Conservation (phyloP, 2,329 filamentous ascomycete species). For the Ascocoryne sarcoides region DNA sequence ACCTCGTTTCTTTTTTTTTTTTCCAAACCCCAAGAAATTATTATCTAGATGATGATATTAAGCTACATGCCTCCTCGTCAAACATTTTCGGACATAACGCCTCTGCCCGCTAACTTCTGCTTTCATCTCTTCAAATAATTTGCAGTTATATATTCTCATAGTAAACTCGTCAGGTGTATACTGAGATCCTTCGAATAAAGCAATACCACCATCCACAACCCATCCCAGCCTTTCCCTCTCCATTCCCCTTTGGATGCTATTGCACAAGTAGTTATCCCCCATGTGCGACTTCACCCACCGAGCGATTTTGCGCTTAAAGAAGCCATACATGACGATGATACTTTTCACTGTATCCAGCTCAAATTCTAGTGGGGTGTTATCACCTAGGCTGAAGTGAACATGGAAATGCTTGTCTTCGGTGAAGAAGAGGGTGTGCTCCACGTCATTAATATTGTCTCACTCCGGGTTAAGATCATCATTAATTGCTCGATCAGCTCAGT, state of each 20-base stretch:
- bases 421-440: constrained; percentile 2
- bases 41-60: too few species aligned
- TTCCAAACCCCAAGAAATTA: too few species aligned
- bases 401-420: constrained; percentile 1
- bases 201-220: background rate
- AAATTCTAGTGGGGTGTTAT: background rate
- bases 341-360: constrained; percentile 1
- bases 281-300: background rate
- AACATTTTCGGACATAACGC: too few species aligned
- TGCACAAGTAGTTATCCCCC: constrained; percentile 2
- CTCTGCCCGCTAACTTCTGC: too few species aligned
- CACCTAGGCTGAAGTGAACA: constrained; percentile 1
- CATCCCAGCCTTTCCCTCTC: background rate
- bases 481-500: too few species aligned
- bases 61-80: too few species aligned
- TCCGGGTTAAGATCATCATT: too few species aligned
- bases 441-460: too few species aligned
- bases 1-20: too few species aligned
- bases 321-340: constrained; percentile 3
- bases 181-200: background rate
- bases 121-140: background rate
- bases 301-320: constrained; percentile 6
- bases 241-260: constrained; percentile 3
- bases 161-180: background rate
- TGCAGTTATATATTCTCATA: background rate